Percentiles rank a stretch among this genome's conserved stretches.
Evolutionary conservation across 2,329 filamentous ascomycete species (phyloP).

Genomic region (Blastomyces emzantsi): DNA sequence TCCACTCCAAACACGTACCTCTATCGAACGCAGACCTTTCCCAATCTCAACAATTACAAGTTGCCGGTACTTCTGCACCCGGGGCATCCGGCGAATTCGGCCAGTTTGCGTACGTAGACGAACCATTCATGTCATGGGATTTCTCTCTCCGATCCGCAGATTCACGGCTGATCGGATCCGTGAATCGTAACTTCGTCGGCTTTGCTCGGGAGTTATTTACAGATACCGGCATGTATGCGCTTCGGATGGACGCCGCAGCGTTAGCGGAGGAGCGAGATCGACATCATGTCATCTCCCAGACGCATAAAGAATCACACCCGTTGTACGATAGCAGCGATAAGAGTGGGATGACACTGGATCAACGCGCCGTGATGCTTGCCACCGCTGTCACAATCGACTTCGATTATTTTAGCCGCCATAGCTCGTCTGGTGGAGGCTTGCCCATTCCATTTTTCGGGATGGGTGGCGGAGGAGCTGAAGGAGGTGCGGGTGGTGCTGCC

Average conservation of each 20-base stretch:
- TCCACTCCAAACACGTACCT: slow-evolving; percentile 33
- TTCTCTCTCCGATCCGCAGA: slow-evolving; percentile 49
- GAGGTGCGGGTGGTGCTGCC: slow-evolving; percentile 27
- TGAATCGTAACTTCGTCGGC: slow-evolving; percentile 55
- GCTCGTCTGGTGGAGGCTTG: slow-evolving; percentile 38
- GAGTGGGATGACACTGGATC: slow-evolving; percentile 54
- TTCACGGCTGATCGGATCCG: slow-evolving; percentile 47
- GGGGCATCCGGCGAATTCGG: slow-evolving; percentile 38
- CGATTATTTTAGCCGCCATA: slow-evolving; percentile 58
- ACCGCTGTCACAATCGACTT: slow-evolving; percentile 58
- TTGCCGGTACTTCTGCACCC: slow-evolving; percentile 19
- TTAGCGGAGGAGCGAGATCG: slow-evolving; percentile 31
- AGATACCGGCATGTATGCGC: slow-evolving; percentile 55
- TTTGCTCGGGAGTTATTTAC: slow-evolving; percentile 58
- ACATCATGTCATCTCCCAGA: slow-evolving; percentile 32
- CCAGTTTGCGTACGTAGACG: slow-evolving; percentile 55
- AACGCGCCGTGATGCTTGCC: slow-evolving; percentile 57
- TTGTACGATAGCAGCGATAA: slow-evolving; percentile 14
- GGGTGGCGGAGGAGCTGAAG: slow-evolving; percentile 32
- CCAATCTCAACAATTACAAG: slow-evolving; percentile 38
- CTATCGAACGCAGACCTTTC: slow-evolving; percentile 43
- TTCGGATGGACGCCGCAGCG: slow-evolving; percentile 54
- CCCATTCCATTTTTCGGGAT: slow-evolving; percentile 45
- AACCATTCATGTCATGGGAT: slow-evolving; percentile 57
- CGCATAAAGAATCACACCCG: slow-evolving; percentile 19